Evolutionary conservation across 2,329 filamentous ascomycete species (phyloP), one percentile per base, ranked within the genome.

Genomic region (Bimuria novae-zelandiae): DNA sequence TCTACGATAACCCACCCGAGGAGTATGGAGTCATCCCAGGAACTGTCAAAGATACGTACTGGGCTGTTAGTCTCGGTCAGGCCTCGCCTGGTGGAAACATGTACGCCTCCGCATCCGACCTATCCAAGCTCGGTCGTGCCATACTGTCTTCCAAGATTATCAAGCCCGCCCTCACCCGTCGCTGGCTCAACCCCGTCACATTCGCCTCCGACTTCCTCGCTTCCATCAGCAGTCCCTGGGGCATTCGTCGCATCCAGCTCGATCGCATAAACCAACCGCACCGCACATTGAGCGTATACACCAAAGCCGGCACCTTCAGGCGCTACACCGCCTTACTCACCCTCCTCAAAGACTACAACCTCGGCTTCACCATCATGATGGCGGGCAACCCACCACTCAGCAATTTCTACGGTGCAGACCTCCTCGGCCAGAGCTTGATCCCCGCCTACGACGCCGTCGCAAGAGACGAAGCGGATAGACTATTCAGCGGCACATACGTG

Each of bases 1-100:
- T 64, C 55, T 63, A 65, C 51, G 68, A 48, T 36, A 63, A 63
- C 21, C 69, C 69, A 5, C 54, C 59, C 14, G 56, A 58, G 5
- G 57, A 57, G 1, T 54, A 52, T 42, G 70, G 62, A 0, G 60
- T 80, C 1, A 76, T 80, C 4, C 76, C 78, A 2, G 59, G 59
- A 8, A 63, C 51, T 1, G 45, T 59, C 6, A 61, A 56, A 27
- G 62, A 62, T 12, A 59, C 55, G 1, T 65, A 61, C 36, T 67
- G 61, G 60, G 49, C 39, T 32, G 62, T 61, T 11, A 61, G 49
- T 45, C 35, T 65, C 17, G 64, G 64, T 19, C 57, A 62, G 22
- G 59, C 61, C n/a, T n/a, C n/a, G n/a, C n/a, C n/a, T n/a, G 62
- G 63, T 10, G 68, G 68, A 11, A 64, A 66, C 37, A 63, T 69